Evolutionary conservation across 306 rosid genomes (phyloP).

Genomic region (Prunus salicina): DNA sequence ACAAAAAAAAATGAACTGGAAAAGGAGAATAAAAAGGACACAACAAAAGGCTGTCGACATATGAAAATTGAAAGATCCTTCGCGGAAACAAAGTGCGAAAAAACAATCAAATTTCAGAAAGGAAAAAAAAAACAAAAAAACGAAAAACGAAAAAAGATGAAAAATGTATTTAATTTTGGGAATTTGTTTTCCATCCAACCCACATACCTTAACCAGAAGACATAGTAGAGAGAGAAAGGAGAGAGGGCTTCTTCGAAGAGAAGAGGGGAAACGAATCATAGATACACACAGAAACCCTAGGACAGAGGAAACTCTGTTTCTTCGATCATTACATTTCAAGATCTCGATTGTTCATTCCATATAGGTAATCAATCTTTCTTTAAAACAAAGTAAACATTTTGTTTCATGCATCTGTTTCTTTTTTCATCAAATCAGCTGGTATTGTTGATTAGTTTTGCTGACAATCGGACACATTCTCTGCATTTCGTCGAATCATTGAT

Average conservation of each 20-base stretch:
- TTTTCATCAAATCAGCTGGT: slow-evolving; percentile 19
- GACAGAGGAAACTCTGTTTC: slow-evolving; percentile 26
- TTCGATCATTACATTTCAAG: slow-evolving; percentile 48
- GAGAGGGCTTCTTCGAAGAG: slow-evolving; percentile 5
- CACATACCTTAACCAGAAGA: slow-evolving; percentile 49
- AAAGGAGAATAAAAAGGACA: neutral
- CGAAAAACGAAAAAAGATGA: neutral
- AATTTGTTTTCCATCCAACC: slow-evolving; percentile 22
- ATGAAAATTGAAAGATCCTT: neutral
- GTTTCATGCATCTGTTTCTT: slow-evolving; percentile 32
- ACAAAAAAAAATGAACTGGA: slow-evolving; percentile 1
- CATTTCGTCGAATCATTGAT: slow-evolving; percentile 18
- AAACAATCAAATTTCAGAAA: neutral
- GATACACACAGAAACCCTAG: slow-evolving; percentile 53
- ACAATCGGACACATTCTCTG: slow-evolving; percentile 21
- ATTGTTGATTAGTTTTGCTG: slow-evolving; percentile 17
- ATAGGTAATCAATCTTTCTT: slow-evolving; percentile 34
- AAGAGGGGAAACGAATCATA: slow-evolving; percentile 4
- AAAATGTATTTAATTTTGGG: neutral
- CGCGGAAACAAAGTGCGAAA: neutral
- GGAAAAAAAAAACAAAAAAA: neutral
- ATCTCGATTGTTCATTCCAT: slow-evolving; percentile 59
- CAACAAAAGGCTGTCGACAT: neutral
- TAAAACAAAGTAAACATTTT: neutral
- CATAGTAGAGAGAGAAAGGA: slow-evolving; percentile 19